Conservation (phyloP, 2,329 filamentous ascomycete genomes). For the Emergomyces pasteurianus region DNA sequence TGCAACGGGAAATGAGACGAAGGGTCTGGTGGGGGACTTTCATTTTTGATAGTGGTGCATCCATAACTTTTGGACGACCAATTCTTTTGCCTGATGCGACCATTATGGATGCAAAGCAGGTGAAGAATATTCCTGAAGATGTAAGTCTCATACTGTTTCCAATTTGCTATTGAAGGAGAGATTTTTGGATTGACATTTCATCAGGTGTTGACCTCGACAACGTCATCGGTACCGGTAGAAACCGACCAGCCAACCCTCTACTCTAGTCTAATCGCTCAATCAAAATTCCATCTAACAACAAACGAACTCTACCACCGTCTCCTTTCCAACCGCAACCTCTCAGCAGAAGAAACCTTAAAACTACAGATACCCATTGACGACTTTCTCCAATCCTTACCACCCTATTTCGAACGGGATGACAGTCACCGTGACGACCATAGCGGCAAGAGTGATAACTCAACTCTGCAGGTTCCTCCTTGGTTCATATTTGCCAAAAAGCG, state of each 20-base stretch:
- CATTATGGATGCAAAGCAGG: slow-evolving; percentile 31
- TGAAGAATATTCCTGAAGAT: slow-evolving; percentile 34
- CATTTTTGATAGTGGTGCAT: slow-evolving; percentile 39
- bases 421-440: slow-evolving; percentile 25
- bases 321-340: slow-evolving; percentile 31
- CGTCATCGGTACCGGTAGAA: slow-evolving; percentile 26
- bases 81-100: slow-evolving; percentile 34
- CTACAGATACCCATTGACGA: slow-evolving; percentile 32
- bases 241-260: slow-evolving; percentile 31
- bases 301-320: slow-evolving; percentile 34
- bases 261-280: slow-evolving; percentile 31
- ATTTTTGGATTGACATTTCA: neutral
- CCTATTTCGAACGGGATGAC: slow-evolving; percentile 25
- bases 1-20: slow-evolving; percentile 31
- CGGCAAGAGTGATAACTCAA: slow-evolving; percentile 20
- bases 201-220: slow-evolving; percentile 20
- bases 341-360: slow-evolving; percentile 29
- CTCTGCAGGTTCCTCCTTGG: slow-evolving; percentile 2
- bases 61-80: slow-evolving; percentile 39
- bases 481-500: neutral
- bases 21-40: slow-evolving; percentile 34
- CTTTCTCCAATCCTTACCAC: slow-evolving; percentile 31
- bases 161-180: neutral
- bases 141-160: slow-evolving; percentile 9
- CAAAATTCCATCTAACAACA: slow-evolving; percentile 32